Base-by-base conservation (phyloP, 805 yeast genomes). In the Isabelozyma gotoi region DNA sequence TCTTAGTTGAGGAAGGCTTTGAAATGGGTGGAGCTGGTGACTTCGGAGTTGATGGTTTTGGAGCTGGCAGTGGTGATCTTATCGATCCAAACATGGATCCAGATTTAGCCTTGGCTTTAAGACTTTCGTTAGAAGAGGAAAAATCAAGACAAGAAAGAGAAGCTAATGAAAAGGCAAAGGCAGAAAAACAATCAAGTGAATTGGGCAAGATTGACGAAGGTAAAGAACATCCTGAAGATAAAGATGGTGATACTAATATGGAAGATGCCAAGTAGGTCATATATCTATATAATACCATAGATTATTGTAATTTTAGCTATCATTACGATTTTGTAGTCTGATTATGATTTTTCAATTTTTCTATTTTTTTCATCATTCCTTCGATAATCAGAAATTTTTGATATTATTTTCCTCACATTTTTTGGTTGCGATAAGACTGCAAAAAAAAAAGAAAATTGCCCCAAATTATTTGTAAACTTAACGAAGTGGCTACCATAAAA, bases 61-160 rank as follows among this genome's bases (percentile, higher is more conserved):
- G 66, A 19, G 77, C 65, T 19, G 77, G 67, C n/a, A 68, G 65
- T 11, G 76, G 68, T 17, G 66, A 60, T 38, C 46, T 62, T 38
- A 60, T 71, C 33, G 98, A 92, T 65, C 92, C 96, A 24, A 82
- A 83, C 52, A 85, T 89, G 82, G 99, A 94, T 57, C 98, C 98
- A 24, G 99, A 94, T 67, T 79, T 94, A 60, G 99, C 98, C 0
- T 76, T 94, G 74, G 99, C 98, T 1, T 78, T 94, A 57, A 82
- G 98, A 61, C 74, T 94, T 65, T 92, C 98, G 0, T 74, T 94
- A 57, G 98, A 94, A 60, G 99, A 94, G 60, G 98, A 92, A 62
- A 87, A 85, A 56, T 84, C 88, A 40, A 82, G 98, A 70, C 97
- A 89, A 60, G 96, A 88, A 51, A 78, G 91, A 60, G 83, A 81